Base-by-base conservation (phyloP, 768 basidiomycete genomes). In the Royoungia palumana region DNA sequence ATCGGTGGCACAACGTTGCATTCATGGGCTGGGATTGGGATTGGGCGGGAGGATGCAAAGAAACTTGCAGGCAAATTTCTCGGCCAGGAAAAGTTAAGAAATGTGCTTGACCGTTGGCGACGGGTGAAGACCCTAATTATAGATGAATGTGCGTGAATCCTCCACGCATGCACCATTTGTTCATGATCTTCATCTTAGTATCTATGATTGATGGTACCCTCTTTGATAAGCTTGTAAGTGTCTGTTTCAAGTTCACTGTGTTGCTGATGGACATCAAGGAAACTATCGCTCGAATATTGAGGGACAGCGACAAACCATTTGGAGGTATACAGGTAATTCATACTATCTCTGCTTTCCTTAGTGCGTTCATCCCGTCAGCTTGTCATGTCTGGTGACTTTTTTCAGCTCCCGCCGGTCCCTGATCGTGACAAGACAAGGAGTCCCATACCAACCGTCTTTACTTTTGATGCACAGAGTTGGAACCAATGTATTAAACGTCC, bases 371-470 rank as follows among this genome's bases (percentile, higher is more conserved):
- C 14, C 16, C 16, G 16, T n/a, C 50, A 93, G 86, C 78, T 94
- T 44, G 75, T 89, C 28, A 70, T 94, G 5, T 91, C 86, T 8
- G 93, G 93, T 7, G 93, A 96, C 62, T 94, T 94, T 65, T 94
- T 82, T 62, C 92, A 96, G 65, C 74, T 96, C 0, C 93, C 93
- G 10, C 93, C 93, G 1, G 89, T 94, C 0, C 73, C 78, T 12
- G 72, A 70, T 28, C 67, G 75, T 55, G 58, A 77, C 67, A 63
- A 71, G 59, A 70, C 80, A 41, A 76, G 76, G 54, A 50, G 77
- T 55, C 35, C 75, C 11, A 72, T 82, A 27, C 70, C 73, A 7
- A 70, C 81, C 6, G 64, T 53, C 6, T 94, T 94, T 65, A 83
- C 86, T 4, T 94, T 96, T 61, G 89, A 94, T 46, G 85, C 92